Percentiles rank a stretch among this genome's conserved stretches.
Conservation (phyloP, 2,329 filamentous ascomycete genomes). For the Capronia americana region DNA sequence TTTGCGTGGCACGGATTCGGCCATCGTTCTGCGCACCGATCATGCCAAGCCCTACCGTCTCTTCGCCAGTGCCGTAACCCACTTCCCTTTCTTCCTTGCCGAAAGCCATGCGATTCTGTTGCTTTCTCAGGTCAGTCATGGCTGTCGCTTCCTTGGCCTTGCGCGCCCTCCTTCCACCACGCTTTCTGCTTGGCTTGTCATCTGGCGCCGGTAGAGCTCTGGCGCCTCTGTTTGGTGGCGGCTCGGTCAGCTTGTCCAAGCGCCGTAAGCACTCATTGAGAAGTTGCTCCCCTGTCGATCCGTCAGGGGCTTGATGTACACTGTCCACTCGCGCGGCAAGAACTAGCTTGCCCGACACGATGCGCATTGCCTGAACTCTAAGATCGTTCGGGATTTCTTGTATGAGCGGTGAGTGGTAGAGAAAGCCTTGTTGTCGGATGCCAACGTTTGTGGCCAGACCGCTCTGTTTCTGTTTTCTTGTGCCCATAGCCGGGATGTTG, state of each 20-base stretch:
- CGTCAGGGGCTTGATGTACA: conserved; percentile 80
- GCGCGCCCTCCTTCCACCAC: conserved; percentile 84
- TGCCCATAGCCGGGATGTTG: conserved; percentile 89
- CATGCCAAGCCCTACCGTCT: conserved; percentile 90
- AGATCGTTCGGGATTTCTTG: conserved; percentile 82
- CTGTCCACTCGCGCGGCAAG: conserved; percentile 92
- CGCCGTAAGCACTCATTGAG: conserved; percentile 82
- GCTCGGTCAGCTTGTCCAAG: conserved; percentile 90
- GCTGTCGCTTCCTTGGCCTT: conserved; percentile 97
- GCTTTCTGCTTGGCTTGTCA: conserved; percentile 91
- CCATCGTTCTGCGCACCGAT: conserved; percentile 88
- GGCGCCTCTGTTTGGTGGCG: conserved; percentile 84
- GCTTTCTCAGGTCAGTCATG: conserved; percentile 95
- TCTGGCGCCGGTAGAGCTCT: conserved; percentile 90
- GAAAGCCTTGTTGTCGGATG: conserved; percentile 86
- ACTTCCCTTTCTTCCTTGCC: conserved; percentile 94
- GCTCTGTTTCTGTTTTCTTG: conserved; percentile 79
- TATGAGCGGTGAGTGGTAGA: conserved; percentile 91
- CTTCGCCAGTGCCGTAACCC: conserved; percentile 85
- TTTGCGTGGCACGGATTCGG: conserved; percentile 83
- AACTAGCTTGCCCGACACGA: conserved; percentile 89
- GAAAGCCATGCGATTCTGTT: conserved; percentile 94
- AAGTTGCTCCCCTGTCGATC: conserved; percentile 80
- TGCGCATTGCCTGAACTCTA: conserved; percentile 92
- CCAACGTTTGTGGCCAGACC: conserved; percentile 93